Conservation (phyloP, 805 yeast genomes). For the Sugiyamaella americana region DNA sequence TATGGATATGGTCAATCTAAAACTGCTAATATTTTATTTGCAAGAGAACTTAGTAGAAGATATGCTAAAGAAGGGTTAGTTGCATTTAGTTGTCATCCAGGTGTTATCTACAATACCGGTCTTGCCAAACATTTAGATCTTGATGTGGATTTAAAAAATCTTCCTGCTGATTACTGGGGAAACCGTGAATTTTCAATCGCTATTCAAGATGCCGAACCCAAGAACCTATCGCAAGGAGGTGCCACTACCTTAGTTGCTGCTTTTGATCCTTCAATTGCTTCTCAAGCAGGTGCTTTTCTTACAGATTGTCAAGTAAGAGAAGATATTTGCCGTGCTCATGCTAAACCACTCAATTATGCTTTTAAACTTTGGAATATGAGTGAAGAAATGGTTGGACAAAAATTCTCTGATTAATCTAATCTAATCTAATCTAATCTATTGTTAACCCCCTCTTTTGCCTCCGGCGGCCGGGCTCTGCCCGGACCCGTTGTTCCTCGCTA, state of each 20-base stretch:
- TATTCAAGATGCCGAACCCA: neutral
- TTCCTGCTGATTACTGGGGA: conserved; percentile 7
- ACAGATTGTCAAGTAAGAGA: conserved; percentile 9
- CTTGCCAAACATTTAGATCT: conserved; percentile 10
- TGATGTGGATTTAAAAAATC: neutral
- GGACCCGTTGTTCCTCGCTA: too few species aligned
- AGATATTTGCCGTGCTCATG: conserved; percentile 5
- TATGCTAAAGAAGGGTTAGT: conserved; percentile 5
- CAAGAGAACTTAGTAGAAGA: conserved; percentile 5
- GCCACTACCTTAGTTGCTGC: conserved; percentile 10
- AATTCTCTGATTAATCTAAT: too few species aligned
- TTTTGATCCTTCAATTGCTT: conserved; percentile 5
- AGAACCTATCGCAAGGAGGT: conserved; percentile 9
- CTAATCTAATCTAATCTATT: too few species aligned
- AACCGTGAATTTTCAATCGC: neutral
- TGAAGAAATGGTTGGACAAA: conserved; percentile 7
- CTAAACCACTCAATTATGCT: conserved; percentile 6
- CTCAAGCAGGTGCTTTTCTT: conserved; percentile 5
- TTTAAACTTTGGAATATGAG: conserved; percentile 11
- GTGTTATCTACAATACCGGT: conserved; percentile 10
- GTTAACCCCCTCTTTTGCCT: too few species aligned
- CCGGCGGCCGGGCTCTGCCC: too few species aligned
- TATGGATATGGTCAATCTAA: conserved; percentile 14
- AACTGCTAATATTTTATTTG: conserved; percentile 12
- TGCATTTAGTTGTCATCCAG: conserved; percentile 14